Conservation (phyloP, 2,329 filamentous ascomycete species). For the Thelonectria blattea region DNA sequence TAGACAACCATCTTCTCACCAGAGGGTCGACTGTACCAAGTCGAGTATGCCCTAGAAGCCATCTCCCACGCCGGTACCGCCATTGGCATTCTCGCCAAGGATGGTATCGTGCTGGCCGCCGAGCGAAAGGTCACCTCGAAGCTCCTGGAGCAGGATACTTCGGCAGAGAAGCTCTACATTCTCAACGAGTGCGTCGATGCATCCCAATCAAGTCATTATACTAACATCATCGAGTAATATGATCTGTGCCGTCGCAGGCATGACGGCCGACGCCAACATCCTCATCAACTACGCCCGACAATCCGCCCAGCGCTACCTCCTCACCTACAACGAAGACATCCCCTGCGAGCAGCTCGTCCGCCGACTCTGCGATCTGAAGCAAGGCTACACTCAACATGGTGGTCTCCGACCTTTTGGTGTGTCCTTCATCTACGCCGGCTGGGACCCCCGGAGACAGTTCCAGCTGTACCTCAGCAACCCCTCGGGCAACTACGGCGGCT, state of each 20-base stretch:
- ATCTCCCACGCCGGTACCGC: constrained; percentile 98
- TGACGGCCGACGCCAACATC: constrained; percentile 99
- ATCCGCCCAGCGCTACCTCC: constrained; percentile 94
- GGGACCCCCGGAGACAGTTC: constrained; percentile 94
- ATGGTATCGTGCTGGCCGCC: constrained; percentile 96
- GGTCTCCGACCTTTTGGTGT: constrained; percentile 97
- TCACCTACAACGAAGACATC: constrained; percentile 99
- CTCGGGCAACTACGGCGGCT: constrained; percentile 97
- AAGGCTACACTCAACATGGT: constrained; percentile 98
- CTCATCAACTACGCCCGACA: constrained; percentile 99
- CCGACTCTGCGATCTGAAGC: constrained; percentile 95
- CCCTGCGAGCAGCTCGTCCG: constrained; percentile 98
- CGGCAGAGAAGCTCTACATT: constrained; percentile 99
- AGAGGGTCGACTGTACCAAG: constrained; percentile 97
- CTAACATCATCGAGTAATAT: constrained; percentile 75
- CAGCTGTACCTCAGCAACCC: constrained; percentile 99
- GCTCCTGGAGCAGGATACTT: constrained; percentile 98
- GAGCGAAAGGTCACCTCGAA: constrained; percentile 99
- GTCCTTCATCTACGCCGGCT: constrained; percentile 99
- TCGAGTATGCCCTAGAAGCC: constrained; percentile 98
- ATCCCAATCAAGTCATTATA: background rate
- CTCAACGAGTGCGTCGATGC: constrained; percentile 81
- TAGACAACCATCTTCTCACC: constrained; percentile 99
- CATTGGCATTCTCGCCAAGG: constrained; percentile 93
- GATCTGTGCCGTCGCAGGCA: constrained; percentile 98